Evolutionary conservation across 139 green algal genomes (phyloP).

Genomic region (Bryopsis sp.): DNA sequence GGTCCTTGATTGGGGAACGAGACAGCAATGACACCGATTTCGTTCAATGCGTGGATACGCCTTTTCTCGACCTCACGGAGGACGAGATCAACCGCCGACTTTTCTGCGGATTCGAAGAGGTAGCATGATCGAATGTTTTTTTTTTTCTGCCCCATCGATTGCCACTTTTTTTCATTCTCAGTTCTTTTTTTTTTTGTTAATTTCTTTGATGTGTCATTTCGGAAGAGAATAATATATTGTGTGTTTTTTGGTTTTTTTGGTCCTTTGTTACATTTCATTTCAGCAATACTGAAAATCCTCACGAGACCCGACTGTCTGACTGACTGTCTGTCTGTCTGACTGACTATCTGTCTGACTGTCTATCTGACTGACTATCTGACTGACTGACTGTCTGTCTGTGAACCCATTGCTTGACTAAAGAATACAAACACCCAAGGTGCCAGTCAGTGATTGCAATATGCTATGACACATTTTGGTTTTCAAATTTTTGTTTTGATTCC

Average conservation of each 20-base stretch:
- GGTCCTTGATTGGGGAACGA: background rate
- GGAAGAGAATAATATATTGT: background rate
- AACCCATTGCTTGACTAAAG: too few relatives aligned
- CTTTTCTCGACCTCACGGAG: background rate
- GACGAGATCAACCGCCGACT: conserved; percentile 12
- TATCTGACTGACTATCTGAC: too few relatives aligned
- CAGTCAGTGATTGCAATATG: background rate
- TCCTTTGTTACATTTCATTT: background rate
- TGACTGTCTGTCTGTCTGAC: too few relatives aligned
- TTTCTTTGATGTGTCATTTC: background rate
- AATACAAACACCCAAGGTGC: too few relatives aligned
- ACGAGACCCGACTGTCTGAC: background rate
- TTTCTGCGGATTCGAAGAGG: conserved; percentile 17
- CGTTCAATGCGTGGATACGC: background rate
- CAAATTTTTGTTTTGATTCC: background rate
- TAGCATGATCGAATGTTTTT: background rate
- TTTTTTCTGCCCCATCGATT: background rate
- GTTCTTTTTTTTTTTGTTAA: background rate
- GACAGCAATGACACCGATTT: background rate
- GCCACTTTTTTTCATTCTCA: background rate
- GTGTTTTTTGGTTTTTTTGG: background rate
- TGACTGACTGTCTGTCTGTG: too few relatives aligned
- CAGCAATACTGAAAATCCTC: background rate
- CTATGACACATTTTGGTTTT: background rate
- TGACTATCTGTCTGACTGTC: too few relatives aligned